Conservation (phyloP, 306 rosid species). For the Vicia faba region DNA sequence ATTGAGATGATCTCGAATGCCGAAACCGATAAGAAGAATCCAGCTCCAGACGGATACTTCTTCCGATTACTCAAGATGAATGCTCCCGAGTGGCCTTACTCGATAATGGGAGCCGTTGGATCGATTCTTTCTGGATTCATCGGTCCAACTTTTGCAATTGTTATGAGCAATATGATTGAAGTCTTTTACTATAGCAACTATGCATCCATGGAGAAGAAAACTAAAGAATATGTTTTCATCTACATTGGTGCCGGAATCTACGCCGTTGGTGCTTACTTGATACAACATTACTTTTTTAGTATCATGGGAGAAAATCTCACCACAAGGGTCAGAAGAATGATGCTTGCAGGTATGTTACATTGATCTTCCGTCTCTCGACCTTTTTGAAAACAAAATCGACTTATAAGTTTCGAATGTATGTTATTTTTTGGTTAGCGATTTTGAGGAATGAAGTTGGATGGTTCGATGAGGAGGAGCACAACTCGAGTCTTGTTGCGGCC, state of each 20-base stretch:
- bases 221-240: conserved; percentile 89
- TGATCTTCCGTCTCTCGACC: not conserved
- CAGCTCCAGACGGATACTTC: conserved; percentile 87
- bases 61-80: conserved; percentile 75
- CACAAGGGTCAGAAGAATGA: conserved; percentile 98
- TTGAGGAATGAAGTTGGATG: conserved; percentile 98
- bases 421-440: conserved; percentile 51
- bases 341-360: conserved; percentile 80
- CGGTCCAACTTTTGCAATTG: conserved; percentile 96
- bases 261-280: conserved; percentile 90
- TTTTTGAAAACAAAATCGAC: not conserved
- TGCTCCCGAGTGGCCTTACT: conserved; percentile 99
- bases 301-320: conserved; percentile 99
- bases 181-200: conserved; percentile 78
- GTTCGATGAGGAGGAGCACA: conserved; percentile 98
- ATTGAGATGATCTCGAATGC: conserved; percentile 98
- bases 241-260: conserved; percentile 95
- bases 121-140: conserved; percentile 92
- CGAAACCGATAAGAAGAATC: conserved; percentile 81
- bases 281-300: conserved; percentile 96
- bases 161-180: conserved; percentile 98
- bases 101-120: conserved; percentile 95
- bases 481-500: conserved; percentile 90
- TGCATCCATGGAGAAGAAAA: conserved; percentile 90
- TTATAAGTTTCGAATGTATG: not conserved